Evolutionary conservation across 345 rosid species (phyloP), one percentile per base, ranked within the genome.

Genomic region (Citrus inodora): DNA sequence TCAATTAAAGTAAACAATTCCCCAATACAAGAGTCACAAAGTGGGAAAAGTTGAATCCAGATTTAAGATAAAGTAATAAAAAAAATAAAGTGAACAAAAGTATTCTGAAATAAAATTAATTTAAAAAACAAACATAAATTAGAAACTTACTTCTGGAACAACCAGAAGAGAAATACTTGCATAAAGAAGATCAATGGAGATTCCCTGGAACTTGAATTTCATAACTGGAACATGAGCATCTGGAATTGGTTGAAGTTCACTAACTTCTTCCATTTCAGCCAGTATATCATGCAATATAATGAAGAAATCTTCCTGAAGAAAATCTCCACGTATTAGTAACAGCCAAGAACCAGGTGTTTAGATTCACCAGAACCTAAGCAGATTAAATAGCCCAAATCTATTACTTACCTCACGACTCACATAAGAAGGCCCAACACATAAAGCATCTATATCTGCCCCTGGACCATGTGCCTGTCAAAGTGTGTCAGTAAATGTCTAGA

Each of bases 221-320:
- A 95, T 91, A 64, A 93, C 97, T 2, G 99, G 99, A 53, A 95
- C 99, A 72, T 95, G 97, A 81, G 99, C 99, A 76, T 95, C 94
- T 3, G 99, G 97, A 83, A 95, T 90, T 51, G 98, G 95, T 76
- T 95, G 98, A 74, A 95, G 88, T 85, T 94, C 98, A 32, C 92
- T 87, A 22, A 95, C 92, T 84, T 92, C 96, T 82, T 89, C 98
- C 94, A 87, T 88, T 78, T 90, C 91, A 33, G 89, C 88, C 74
- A 95, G 75, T 42, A 83, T 88, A 70, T 87, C 86, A 83, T 90
- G 95, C 89, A 95, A 85, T 66, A 81, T 76, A 72, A 88, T 86
- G 87, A 95, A 95, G 87, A 95, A 95, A 78, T 92, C 98, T 84
- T 93, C 94, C 95, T 90, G 91, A 25, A 19, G 37, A 78, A 79